Evolutionary conservation across 208 protist genomes (phyloP), one percentile per base, ranked within the genome.

Genomic region (Plasmodiophora brassicae): DNA sequence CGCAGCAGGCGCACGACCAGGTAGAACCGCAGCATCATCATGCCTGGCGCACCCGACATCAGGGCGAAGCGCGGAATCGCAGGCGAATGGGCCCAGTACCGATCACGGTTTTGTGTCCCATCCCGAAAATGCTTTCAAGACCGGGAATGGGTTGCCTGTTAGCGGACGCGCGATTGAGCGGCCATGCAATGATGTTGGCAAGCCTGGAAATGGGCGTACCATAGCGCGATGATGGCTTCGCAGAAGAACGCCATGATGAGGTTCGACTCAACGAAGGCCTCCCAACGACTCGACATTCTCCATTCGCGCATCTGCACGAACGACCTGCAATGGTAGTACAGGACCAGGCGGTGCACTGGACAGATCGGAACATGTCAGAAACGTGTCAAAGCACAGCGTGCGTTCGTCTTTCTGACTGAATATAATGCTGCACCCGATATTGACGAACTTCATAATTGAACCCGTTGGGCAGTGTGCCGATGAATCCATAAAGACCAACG

Each of bases 251-350:
- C 10, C 10, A 44, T 44, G n/a, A 78, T 78, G 32, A 78, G 41
- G 10, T 38, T 38, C n/a, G 65, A 78, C n/a, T 78, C 65, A 78
- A 32, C n/a, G 65, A 78, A 78, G 14, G 65, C 65, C 14, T 78
- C 41, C 65, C 5, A 5, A 5, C 65, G 65, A 5, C 32, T 78
- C n/a, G 65, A 5, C 65, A 78, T n/a, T 44, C 41, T n/a, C 65
- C 65, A 78, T 78, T 78, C 65, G 10, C n/a, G 32, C 65, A 78
- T 78, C 65, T 78, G 14, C n/a, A 78, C 41, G n/a, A 44, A 78
- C 10, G 32, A 44, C n/a, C 65, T n/a, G 65, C 65, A 78, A 78
- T 78, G 65, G 41, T 78, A 78, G 41, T 78, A 78, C 65, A 78
- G 32, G 32, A 5, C n/a, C 65, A 78, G 65, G n/a, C 65, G 65